Base-by-base conservation (phyloP, 345 rosid species). In the Gossypium australe region DNA sequence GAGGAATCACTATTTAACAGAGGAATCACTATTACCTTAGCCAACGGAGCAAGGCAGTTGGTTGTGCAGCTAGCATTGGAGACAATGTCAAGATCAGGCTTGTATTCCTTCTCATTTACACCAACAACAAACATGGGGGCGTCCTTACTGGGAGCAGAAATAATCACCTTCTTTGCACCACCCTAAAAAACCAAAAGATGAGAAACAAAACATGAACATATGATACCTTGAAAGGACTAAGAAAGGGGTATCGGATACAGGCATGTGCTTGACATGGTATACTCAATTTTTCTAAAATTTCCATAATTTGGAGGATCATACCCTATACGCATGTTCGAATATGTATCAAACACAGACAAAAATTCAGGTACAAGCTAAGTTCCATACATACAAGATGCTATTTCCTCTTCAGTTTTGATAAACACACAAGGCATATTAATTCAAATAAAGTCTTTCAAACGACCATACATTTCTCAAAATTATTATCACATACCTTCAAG, bases 101-200 rank as follows among this genome's bases (percentile, higher is more conserved):
- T 83, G 85, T 87, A 87, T 7, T 84, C 87, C 71, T 87, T 84
- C 82, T 87, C 88, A 47, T 89, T 89, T 73, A 89, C 90, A 78
- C 93, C 93, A 14, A 89, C 85, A 76, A 87, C 93, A 77, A 89
- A 89, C 93, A 89, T 89, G 62, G 93, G 93, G 53, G 93, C 93
- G 76, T 87, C 89, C 80, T 84, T 84, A 59, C 90, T 89, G 2
- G 87, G 89, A 13, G 86, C 93, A 76, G 88, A 87, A 61, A 89
- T 84, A 38, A 89, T 27, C 9, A 89, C 93, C 83, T 87, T 87
- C 87, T 89, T 87, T 25, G 93, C 93, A 25, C 93, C 93, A 62
- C 90, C 93, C 90, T 89, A 29, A 27, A 8, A 44, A 48, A 7
- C 12, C 9, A 66, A 62, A 24, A 4, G 34, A 12, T 3, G 52